Evolutionary conservation across 139 green algal genomes (phyloP).

Genomic region (Chlorokybus atmophyticus): DNA sequence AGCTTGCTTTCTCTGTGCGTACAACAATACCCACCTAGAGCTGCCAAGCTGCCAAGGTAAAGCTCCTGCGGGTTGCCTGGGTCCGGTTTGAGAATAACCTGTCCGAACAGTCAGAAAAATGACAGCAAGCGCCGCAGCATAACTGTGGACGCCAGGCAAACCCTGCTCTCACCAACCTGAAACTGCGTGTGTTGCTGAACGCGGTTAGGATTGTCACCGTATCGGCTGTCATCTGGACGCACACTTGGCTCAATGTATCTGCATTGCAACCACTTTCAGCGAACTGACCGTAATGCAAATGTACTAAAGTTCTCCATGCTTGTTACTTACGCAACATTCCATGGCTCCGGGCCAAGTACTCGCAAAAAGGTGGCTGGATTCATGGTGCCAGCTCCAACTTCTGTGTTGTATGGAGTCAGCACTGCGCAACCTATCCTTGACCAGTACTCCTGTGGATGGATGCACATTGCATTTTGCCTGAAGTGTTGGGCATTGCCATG

Average conservation of each 20-base stretch:
- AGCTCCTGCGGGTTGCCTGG: conserved; percentile 93
- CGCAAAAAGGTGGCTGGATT: conserved; percentile 96
- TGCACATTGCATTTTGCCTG: too few relatives aligned
- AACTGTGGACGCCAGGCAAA: neutral
- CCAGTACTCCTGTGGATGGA: conserved; percentile 95
- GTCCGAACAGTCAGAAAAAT: neutral
- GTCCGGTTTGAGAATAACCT: conserved; percentile 98
- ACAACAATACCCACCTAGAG: conserved; percentile 8
- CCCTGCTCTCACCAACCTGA: conserved; percentile 34
- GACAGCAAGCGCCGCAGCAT: neutral
- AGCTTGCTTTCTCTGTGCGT: neutral
- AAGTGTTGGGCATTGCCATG: too few relatives aligned
- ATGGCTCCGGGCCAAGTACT: conserved; percentile 27
- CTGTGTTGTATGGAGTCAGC: conserved; percentile 90
- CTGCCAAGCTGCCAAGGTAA: conserved; percentile 70
- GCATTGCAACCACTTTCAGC: neutral
- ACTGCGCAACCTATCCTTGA: conserved; percentile 63
- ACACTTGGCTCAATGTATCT: conserved; percentile 86
- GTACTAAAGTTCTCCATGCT: neutral
- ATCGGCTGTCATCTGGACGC: conserved; percentile 89
- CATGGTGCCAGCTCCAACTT: conserved; percentile 97
- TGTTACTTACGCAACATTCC: conserved; percentile 15
- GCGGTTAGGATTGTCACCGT: conserved; percentile 95
- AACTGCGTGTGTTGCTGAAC: conserved; percentile 98
- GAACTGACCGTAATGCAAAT: neutral